phyloP scores from a whole-genome alignment of 352 stramenopile genomes.

The Phytopythium aichiense region DNA sequence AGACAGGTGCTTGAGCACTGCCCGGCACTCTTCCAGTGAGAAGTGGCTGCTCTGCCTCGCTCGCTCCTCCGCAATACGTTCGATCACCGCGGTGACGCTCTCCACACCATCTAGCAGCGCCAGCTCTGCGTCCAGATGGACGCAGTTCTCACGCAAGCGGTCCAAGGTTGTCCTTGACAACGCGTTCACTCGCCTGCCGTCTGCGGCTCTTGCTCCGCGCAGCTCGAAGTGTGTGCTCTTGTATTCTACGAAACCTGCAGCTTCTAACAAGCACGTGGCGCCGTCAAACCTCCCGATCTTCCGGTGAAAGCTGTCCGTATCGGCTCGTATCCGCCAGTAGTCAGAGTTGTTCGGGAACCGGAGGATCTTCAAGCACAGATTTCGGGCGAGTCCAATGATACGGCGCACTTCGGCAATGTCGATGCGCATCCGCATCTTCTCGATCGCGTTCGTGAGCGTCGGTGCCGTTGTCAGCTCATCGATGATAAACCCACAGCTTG shows the following conservation, averaged over 20 bases:
- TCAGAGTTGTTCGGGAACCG: constrained; percentile 68
- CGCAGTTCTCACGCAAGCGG: constrained; percentile 37
- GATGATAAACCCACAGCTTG: constrained; percentile 58
- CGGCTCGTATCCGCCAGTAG: constrained; percentile 61
- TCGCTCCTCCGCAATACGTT: constrained; percentile 32
- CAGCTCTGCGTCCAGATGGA: constrained; percentile 51
- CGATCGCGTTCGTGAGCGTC: constrained; percentile 50
- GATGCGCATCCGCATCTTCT: constrained; percentile 45
- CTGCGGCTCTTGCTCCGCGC: constrained; percentile 25
- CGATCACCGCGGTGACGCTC: constrained; percentile 50
- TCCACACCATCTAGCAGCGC: constrained; percentile 61
- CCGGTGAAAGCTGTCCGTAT: constrained; percentile 49
- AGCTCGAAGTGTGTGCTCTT: constrained; percentile 56
- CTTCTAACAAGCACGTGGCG: constrained; percentile 47
- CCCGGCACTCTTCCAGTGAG: constrained; percentile 41
- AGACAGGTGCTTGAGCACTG: constrained; percentile 26
- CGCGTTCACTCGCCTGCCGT: constrained; percentile 41
- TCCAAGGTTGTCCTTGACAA: constrained; percentile 41
- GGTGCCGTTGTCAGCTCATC: constrained; percentile 55
- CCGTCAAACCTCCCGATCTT: constrained; percentile 66
- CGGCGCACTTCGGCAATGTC: constrained; percentile 48
- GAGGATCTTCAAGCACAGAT: constrained; percentile 62
- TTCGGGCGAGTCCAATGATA: constrained; percentile 44
- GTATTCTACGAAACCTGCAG: constrained; percentile 53
- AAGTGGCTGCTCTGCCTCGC: constrained; percentile 22